Evolutionary conservation across 2,329 filamentous ascomycete species (phyloP), one percentile per base, ranked within the genome.

Genomic region (Exophiala viscosa): DNA sequence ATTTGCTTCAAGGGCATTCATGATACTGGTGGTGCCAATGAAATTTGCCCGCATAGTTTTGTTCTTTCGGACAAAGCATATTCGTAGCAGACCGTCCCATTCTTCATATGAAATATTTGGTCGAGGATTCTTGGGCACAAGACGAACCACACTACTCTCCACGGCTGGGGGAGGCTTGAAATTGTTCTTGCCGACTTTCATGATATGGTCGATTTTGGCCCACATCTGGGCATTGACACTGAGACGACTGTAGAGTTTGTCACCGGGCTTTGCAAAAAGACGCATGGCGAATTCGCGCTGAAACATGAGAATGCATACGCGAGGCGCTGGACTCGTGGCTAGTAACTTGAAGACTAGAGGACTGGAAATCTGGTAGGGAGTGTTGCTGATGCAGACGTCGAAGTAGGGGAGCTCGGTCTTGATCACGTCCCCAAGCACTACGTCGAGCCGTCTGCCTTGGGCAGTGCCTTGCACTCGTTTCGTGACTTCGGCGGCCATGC

Each of bases 121-220:
- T 34, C 90, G 76, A 9, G 90, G 90, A 34, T 82, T 79, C 74
- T 96, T 95, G 17, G 90, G 90, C 66, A 92, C 88, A 61, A 96
- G 87, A 55, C 91, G 82, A 43, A 96, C 90, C 5, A 96, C 91
- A 52, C 87, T 91, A 6, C 84, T 89, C 71, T 99, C 93, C 52
- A 99, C 93, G 65, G 90, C 83, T 7, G 93, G 93, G 1, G 93
- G 92, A 0, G 93, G 93, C 57, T 89, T 90, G 80, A 97, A 99
- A 75, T 97, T 97, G 72, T 95, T 93, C 72, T 86, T 88, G 60
- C 91, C 90, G 41, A 97, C 92, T 74, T 96, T 96, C 85, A 95
- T 89, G 62, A 95, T 84, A 61, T 80, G 74, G 54, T 74, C 70
- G 41, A 86, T 83, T 63, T 83, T 85, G 7, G 86, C 83, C 83